phyloP scores from a whole-genome alignment of 1,139 yeast species.

The Candida sp. region DNA sequence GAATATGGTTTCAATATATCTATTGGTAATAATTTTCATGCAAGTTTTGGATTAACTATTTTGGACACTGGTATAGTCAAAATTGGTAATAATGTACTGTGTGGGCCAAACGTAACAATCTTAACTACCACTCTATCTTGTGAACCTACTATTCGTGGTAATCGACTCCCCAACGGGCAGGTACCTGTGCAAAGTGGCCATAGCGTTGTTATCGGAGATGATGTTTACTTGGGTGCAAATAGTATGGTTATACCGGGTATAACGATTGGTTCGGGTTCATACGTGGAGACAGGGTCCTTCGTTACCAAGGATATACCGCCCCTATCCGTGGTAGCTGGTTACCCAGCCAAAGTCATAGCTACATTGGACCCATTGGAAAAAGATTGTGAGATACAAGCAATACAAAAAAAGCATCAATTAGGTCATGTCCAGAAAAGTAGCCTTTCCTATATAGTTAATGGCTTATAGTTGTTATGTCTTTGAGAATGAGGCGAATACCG shows the following conservation, averaged over 20 bases:
- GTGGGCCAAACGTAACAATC: conserved; percentile 60
- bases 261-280: conserved; percentile 57
- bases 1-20: conserved; percentile 54
- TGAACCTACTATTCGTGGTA: conserved; percentile 43
- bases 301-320: conserved; percentile 56
- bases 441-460: no score
- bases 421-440: no score
- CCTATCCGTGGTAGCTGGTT: conserved; percentile 53
- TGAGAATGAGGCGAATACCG: no score
- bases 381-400: background rate
- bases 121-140: conserved; percentile 64
- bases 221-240: conserved; percentile 65
- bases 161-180: no score
- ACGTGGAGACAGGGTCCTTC: conserved; percentile 66
- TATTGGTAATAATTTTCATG: conserved; percentile 47
- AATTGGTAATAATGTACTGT: conserved; percentile 55
- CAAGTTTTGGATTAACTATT: conserved; percentile 51
- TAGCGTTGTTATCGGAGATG: conserved; percentile 57
- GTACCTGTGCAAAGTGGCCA: conserved; percentile 49
- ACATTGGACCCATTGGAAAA: conserved; percentile 10
- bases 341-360: conserved; percentile 52
- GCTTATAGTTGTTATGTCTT: no score
- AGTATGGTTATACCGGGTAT: conserved; percentile 61
- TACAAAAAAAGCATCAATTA: background rate
- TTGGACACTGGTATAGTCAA: conserved; percentile 56